These are phyloP conservation scores for Aspergillus haitiensis DNA, from an alignment of 495 filamentous ascomycete species.

Conservation along the genomic window DNA sequence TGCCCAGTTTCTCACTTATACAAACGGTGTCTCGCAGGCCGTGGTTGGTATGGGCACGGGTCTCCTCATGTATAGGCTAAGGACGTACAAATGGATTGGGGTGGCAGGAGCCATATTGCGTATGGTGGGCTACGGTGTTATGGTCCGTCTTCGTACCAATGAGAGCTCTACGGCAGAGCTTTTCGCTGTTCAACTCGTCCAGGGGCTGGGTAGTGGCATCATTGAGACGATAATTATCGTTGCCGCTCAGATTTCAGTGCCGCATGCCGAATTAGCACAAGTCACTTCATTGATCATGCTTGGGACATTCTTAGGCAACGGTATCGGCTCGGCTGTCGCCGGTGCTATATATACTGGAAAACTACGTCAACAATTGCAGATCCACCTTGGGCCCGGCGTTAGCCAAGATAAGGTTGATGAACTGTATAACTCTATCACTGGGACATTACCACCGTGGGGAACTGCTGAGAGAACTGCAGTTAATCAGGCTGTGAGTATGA, in stretches of 20 bases:
- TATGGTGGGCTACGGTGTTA: slow-evolving; percentile 50
- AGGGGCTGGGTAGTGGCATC: slow-evolving; percentile 50
- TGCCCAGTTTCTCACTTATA: slow-evolving; percentile 48
- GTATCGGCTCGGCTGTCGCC: slow-evolving; percentile 49
- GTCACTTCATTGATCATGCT: slow-evolving; percentile 48
- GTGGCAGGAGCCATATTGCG: slow-evolving; percentile 42
- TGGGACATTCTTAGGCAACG: slow-evolving; percentile 44
- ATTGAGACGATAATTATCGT: slow-evolving; percentile 47
- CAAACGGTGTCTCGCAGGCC: slow-evolving; percentile 47
- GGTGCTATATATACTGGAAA: slow-evolving; percentile 51
- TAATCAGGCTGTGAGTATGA: slow-evolving; percentile 39
- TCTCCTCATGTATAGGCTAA: slow-evolving; percentile 41
- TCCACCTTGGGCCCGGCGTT: slow-evolving; percentile 32
- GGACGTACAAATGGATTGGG: slow-evolving; percentile 49
- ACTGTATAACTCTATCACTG: slow-evolving; percentile 48
- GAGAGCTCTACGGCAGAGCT: slow-evolving; percentile 46
- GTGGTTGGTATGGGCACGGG: slow-evolving; percentile 44
- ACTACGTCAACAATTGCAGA: slow-evolving; percentile 31
- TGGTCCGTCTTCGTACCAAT: slow-evolving; percentile 49
- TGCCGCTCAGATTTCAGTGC: slow-evolving; percentile 45
- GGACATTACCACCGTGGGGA: slow-evolving; percentile 43
- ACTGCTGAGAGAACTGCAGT: slow-evolving; percentile 40
- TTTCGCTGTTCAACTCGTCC: slow-evolving; percentile 48
- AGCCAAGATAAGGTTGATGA: slow-evolving; percentile 28
- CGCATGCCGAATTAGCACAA: slow-evolving; percentile 48